phyloP scores from a whole-genome alignment of 345 rosid species.

The Hibiscus mutabilis region DNA sequence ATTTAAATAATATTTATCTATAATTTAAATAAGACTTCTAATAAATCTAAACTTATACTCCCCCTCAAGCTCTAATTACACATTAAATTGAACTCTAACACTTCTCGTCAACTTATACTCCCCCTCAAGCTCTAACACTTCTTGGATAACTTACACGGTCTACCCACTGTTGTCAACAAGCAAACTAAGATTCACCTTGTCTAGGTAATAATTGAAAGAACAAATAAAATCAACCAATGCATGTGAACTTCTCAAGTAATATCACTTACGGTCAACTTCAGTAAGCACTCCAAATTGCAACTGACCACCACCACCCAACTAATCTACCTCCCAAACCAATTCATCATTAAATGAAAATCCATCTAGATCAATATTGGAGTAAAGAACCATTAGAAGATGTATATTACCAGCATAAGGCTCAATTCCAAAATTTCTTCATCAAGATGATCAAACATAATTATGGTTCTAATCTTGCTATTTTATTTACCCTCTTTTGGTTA shows the following conservation, averaged over 20 bases:
- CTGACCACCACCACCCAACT: neutral
- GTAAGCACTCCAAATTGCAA: neutral
- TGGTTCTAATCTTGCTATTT: neutral
- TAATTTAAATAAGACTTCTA: too few relatives aligned
- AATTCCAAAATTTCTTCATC: neutral
- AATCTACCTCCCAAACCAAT: neutral
- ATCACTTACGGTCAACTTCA: neutral
- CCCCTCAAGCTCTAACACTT: too few relatives aligned
- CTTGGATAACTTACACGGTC: too few relatives aligned
- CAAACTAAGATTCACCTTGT: neutral
- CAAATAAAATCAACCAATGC: neutral
- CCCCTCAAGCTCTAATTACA: too few relatives aligned
- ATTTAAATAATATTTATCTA: too few relatives aligned
- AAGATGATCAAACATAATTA: neutral
- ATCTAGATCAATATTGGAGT: neutral
- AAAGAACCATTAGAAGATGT: neutral
- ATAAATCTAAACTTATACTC: too few relatives aligned
- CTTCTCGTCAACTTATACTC: too few relatives aligned
- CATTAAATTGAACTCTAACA: too few relatives aligned
- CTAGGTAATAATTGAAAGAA: neutral
- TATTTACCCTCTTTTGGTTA: neutral
- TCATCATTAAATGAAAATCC: slow-evolving; percentile 1
- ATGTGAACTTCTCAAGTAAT: slow-evolving; percentile 1
- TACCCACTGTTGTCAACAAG: neutral
- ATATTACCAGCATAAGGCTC: neutral